Percentiles rank a stretch among this genome's conserved stretches.
These are phyloP conservation scores for Orbilia quercus DNA, from an alignment of 2,329 filamentous ascomycete species.

Conservation along the genomic window DNA sequence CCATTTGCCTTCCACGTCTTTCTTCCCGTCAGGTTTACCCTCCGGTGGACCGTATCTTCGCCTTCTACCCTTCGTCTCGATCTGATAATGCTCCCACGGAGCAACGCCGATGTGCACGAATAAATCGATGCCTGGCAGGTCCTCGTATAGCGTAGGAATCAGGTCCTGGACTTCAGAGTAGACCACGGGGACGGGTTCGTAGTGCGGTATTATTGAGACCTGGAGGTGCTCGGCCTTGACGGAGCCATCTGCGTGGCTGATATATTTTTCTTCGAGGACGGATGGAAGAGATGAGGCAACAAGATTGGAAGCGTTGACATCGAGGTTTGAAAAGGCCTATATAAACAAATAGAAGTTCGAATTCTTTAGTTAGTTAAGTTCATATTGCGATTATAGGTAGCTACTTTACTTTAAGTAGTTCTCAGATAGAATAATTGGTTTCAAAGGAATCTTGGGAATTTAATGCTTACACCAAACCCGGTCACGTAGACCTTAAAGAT, in stretches of 20 bases:
- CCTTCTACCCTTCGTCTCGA: conserved; percentile 41
- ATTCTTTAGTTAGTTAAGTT: background rate
- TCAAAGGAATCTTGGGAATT: no score
- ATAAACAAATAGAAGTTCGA: background rate
- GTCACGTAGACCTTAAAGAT: conserved; percentile 53
- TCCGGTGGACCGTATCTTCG: conserved; percentile 31
- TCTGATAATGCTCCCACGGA: conserved; percentile 27
- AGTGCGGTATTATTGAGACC: conserved; percentile 42
- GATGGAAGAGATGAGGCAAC: conserved; percentile 44
- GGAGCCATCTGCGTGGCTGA: conserved; percentile 23
- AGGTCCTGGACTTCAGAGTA: conserved; percentile 29
- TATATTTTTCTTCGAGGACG: conserved; percentile 43
- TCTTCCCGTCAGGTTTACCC: conserved; percentile 16
- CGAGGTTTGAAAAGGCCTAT: conserved; percentile 32
- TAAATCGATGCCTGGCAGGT: conserved; percentile 40
- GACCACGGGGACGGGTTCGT: conserved; percentile 32
- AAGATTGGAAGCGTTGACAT: conserved; percentile 43
- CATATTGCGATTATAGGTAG: no score
- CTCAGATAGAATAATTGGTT: no score
- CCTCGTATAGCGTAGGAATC: conserved; percentile 46
- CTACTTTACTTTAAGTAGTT: no score
- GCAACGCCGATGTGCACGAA: conserved; percentile 51
- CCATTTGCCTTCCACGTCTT: conserved; percentile 41
- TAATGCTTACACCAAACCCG: conserved; percentile 42
- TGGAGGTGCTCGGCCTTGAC: conserved; percentile 29